Percentiles rank a stretch among this genome's conserved stretches.
Conservation (phyloP, 331 rosid species). For the Prunus yedoensis region DNA sequence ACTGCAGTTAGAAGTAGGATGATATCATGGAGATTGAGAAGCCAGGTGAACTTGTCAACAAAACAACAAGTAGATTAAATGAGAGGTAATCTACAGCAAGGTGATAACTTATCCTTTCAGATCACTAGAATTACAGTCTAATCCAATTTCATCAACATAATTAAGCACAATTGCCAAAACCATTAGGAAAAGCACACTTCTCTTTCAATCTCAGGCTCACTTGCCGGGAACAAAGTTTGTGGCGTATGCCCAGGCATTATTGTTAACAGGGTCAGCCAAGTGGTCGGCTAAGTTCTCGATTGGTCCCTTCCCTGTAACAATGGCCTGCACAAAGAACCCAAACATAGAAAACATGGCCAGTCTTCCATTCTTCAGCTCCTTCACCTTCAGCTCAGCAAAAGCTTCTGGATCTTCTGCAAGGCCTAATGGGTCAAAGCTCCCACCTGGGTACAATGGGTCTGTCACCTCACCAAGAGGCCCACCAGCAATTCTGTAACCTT, state of each 20-base stretch:
- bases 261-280: constrained; percentile 31
- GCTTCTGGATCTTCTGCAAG: constrained; percentile 35
- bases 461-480: constrained; percentile 22
- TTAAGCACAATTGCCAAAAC: no score
- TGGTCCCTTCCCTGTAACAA: constrained; percentile 31
- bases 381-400: constrained; percentile 33
- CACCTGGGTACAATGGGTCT: constrained; percentile 25
- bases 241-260: constrained; percentile 1
- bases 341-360: constrained; percentile 38
- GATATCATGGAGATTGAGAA: no score
- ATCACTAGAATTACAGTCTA: no score
- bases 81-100: no score
- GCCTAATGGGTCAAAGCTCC: constrained; percentile 33
- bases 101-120: no score
- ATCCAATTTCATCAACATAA: no score
- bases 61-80: no score
- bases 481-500: constrained; percentile 26
- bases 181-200: no score
- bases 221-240: constrained; percentile 32
- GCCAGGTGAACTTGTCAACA: no score
- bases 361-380: constrained; percentile 30
- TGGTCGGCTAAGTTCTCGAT: constrained; percentile 29
- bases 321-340: constrained; percentile 35
- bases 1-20: no score
- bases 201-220: constrained; percentile 1